Percentiles rank a stretch among this genome's conserved stretches.
phyloP scores from a whole-genome alignment of 1,284 basidiomycete genomes.

The Xerocomus minutiporus region DNA sequence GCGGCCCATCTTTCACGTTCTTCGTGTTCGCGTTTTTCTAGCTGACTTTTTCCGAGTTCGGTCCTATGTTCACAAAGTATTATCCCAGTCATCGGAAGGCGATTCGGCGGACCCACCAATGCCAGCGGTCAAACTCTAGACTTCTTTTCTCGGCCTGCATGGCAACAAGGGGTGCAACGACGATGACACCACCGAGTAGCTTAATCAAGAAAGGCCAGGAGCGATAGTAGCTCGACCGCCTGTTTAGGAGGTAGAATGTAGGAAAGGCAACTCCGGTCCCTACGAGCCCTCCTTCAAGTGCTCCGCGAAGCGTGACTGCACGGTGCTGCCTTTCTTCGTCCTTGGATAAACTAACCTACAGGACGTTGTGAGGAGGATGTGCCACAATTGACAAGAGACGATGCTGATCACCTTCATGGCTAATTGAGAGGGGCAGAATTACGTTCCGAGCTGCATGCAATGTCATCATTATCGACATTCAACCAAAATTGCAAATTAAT shows the following conservation, averaged over 20 bases:
- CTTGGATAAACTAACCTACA: slow-evolving; percentile 39
- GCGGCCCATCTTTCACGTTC: slow-evolving; percentile 56
- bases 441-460: no score
- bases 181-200: slow-evolving; percentile 62
- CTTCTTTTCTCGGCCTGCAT: slow-evolving; percentile 79
- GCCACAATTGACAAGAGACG: background rate
- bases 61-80: slow-evolving; percentile 39
- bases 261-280: slow-evolving; percentile 54
- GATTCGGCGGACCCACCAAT: slow-evolving; percentile 50
- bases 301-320: slow-evolving; percentile 55
- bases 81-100: background rate
- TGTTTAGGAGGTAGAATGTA: slow-evolving; percentile 55
- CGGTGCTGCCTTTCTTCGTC: slow-evolving; percentile 51
- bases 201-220: slow-evolving; percentile 72
- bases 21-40: slow-evolving; percentile 50
- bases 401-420: slow-evolving; percentile 19
- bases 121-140: slow-evolving; percentile 63
- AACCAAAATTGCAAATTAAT: no score
- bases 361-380: background rate
- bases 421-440: background rate
- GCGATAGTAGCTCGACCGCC: slow-evolving; percentile 59
- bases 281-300: slow-evolving; percentile 55
- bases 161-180: slow-evolving; percentile 66
- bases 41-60: slow-evolving; percentile 53
- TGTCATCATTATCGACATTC: no score